Conservation (phyloP, 2,329 filamentous ascomycete genomes). For the Venturia nashicola region DNA sequence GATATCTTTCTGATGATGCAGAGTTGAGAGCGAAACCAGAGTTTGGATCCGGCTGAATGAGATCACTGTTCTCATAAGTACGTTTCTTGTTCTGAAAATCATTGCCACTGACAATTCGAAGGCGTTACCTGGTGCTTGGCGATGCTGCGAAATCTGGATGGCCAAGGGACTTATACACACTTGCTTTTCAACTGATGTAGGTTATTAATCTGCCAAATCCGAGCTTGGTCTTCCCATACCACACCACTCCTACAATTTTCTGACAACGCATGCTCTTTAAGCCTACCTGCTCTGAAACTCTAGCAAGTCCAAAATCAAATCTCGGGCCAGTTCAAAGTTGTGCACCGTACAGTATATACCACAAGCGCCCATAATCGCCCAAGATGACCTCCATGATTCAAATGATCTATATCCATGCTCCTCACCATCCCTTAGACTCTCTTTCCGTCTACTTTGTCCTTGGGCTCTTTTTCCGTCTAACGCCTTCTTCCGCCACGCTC, state of each 20-base stretch:
- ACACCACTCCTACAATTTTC: not conserved
- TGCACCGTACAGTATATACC: not conserved
- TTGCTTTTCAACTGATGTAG: not conserved
- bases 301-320: not conserved
- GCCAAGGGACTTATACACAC: not conserved
- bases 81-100: no score
- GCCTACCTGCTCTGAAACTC: not conserved
- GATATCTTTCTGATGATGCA: no score
- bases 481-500: slow-evolving; percentile 1
- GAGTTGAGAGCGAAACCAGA: no score
- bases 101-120: not conserved
- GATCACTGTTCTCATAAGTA: no score
- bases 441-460: not conserved
- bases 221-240: not conserved
- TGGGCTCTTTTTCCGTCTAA: not conserved
- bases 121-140: not conserved
- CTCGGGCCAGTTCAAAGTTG: not conserved
- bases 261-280: not conserved
- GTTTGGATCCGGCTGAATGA: not conserved
- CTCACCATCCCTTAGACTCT: not conserved
- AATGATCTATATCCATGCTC: not conserved
- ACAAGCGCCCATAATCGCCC: not conserved
- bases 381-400: not conserved
- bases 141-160: not conserved
- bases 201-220: not conserved